Evolutionary conservation across 768 basidiomycete species (phyloP).

Genomic region (Lactarius evosmus): DNA sequence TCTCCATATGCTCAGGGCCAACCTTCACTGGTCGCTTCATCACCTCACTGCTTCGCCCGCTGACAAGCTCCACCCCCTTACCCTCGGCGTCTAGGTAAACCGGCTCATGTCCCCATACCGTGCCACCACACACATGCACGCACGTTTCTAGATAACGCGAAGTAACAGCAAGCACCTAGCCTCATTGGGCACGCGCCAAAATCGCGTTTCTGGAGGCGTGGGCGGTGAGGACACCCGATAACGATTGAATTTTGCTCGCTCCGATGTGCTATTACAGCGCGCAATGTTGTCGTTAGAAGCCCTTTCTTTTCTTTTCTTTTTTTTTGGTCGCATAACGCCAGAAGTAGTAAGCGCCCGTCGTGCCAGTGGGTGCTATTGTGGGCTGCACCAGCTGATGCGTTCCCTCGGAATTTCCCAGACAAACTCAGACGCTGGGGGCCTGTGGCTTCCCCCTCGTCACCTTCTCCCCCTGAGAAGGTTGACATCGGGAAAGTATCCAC

Average conservation of each 20-base stretch:
- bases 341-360: neutral
- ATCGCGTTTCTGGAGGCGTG: neutral
- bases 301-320: too few relatives aligned
- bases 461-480: neutral
- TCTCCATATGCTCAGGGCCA: slow-evolving; percentile 13
- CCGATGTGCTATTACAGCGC: neutral
- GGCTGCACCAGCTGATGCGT: neutral
- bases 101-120: neutral
- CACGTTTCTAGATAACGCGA: neutral
- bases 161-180: neutral
- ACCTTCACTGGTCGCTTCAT: neutral
- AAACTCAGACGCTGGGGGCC: neutral
- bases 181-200: neutral
- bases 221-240: neutral
- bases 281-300: neutral
- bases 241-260: neutral
- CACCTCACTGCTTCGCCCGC: neutral
- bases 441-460: neutral
- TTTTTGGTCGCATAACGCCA: neutral
- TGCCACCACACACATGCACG: too few relatives aligned
- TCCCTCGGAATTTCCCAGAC: neutral
- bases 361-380: neutral
- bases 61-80: neutral
- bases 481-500: neutral
- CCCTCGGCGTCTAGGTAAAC: neutral